A percentile compares a stretch with the other conserved stretches of the same genome.
Conservation (phyloP, 306 rosid genomes). For the Vigna radiata region DNA sequence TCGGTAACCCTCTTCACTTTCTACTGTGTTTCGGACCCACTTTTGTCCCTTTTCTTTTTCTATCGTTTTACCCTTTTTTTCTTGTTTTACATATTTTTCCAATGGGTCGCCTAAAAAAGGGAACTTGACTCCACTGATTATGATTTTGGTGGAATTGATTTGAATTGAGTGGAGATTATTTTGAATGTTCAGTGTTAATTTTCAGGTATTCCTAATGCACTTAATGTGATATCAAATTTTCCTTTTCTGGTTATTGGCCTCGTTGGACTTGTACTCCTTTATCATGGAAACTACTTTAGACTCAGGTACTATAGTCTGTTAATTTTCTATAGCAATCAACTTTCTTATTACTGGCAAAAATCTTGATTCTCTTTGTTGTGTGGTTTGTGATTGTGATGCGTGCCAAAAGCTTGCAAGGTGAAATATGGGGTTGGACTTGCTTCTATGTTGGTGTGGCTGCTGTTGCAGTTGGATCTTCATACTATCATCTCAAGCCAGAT, state of each 20-base stretch:
- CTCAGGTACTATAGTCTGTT: conserved; percentile 60
- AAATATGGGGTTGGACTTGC: conserved; percentile 87
- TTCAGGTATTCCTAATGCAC: conserved; percentile 85
- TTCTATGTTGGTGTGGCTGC: conserved; percentile 86
- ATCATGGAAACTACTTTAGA: conserved; percentile 64
- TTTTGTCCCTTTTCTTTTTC: not conserved
- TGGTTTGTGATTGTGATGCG: not conserved
- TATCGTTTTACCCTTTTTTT: not conserved
- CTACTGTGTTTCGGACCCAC: not conserved
- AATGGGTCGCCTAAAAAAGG: not conserved
- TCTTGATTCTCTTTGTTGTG: not conserved
- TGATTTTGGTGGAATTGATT: not conserved
- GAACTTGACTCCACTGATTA: not conserved
- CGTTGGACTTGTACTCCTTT: conserved; percentile 74
- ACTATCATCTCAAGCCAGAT: conserved; percentile 90
- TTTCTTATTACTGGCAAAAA: conserved; percentile 7
- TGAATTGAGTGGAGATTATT: not conserved
- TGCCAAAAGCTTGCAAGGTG: conserved; percentile 74
- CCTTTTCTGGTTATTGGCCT: conserved; percentile 79
- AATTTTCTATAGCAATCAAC: not conserved
- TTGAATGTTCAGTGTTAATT: not conserved
- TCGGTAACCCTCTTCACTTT: conserved; percentile 54
- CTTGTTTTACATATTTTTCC: not conserved
- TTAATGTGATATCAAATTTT: conserved; percentile 85
- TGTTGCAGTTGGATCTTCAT: conserved; percentile 84